phyloP scores from a whole-genome alignment of 495 filamentous ascomycete genomes.

The Rusavskia elegans region DNA sequence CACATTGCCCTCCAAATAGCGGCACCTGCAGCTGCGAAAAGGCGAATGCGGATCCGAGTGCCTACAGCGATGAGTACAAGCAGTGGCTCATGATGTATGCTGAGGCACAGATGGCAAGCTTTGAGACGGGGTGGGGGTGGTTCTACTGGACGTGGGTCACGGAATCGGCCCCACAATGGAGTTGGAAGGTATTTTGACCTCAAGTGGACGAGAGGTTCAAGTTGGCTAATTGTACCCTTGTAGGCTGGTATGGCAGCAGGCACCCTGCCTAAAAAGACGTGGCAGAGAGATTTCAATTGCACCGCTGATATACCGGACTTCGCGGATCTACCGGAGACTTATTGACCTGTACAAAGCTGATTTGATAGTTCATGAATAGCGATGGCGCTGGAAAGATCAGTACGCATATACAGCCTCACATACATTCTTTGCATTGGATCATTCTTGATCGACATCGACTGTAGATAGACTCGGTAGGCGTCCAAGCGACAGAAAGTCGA shows the following conservation, averaged over 20 bases:
- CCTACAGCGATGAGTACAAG: constrained; percentile 65
- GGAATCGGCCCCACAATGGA: constrained; percentile 77
- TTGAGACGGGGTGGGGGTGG: constrained; percentile 88
- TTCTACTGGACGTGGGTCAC: constrained; percentile 95
- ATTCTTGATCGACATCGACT: too few species aligned
- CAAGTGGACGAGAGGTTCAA: too few species aligned
- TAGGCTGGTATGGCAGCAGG: constrained; percentile 57
- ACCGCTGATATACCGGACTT: constrained; percentile 53
- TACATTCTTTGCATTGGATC: too few species aligned
- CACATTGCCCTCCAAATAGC: constrained; percentile 53
- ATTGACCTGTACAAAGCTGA: constrained; percentile 25
- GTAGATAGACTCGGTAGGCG: too few species aligned
- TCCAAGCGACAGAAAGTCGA: too few species aligned
- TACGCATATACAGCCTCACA: too few species aligned
- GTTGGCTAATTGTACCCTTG: too few species aligned
- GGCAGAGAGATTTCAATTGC: constrained; percentile 62
- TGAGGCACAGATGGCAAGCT: constrained; percentile 85
- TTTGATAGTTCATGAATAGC: not conserved
- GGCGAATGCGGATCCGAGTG: constrained; percentile 55
- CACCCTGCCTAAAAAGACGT: constrained; percentile 68
- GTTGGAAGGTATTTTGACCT: constrained; percentile 43
- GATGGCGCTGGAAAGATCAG: too few species aligned
- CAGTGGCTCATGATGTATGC: constrained; percentile 77
- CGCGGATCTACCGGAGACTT: constrained; percentile 48
- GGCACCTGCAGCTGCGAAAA: constrained; percentile 50